A percentile compares a stretch with the other conserved stretches of the same genome.
Conservation (phyloP, 768 basidiomycete species). For the Termitomyces heimii region DNA sequence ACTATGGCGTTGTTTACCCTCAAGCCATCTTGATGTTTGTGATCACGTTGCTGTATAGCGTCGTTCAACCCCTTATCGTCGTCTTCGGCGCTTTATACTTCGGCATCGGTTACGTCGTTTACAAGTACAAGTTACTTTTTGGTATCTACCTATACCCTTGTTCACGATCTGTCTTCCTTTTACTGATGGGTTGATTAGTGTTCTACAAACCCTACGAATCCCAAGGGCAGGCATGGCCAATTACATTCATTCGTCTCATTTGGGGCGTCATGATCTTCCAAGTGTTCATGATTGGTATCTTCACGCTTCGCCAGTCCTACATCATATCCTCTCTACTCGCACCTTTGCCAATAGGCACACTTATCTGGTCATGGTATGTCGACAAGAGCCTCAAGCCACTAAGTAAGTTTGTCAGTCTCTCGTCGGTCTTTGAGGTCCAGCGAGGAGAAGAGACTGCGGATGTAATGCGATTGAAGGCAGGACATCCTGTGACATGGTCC, state of each 20-base stretch:
- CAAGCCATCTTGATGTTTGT: constrained; percentile 96
- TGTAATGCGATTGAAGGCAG: constrained; percentile 65
- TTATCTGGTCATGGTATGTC: constrained; percentile 79
- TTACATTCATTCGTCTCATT: constrained; percentile 88
- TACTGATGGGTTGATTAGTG: constrained; percentile 38
- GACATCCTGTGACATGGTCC: constrained; percentile 83
- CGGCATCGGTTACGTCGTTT: constrained; percentile 91
- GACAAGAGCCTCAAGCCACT: constrained; percentile 62
- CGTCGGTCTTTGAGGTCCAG: constrained; percentile 85
- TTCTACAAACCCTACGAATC: constrained; percentile 99
- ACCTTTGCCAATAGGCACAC: constrained; percentile 71
- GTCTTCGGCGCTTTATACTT: constrained; percentile 96
- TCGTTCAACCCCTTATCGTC: constrained; percentile 92
- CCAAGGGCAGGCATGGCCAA: constrained; percentile 95
- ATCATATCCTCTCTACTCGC: constrained; percentile 51
- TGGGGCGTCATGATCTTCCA: constrained; percentile 93
- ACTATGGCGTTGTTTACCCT: constrained; percentile 95
- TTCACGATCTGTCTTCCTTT: neutral
- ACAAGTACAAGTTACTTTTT: constrained; percentile 96
- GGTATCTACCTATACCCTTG: constrained; percentile 49
- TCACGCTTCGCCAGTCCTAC: constrained; percentile 53
- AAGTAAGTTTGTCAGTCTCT: constrained; percentile 79
- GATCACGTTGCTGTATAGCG: constrained; percentile 91
- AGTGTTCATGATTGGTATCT: constrained; percentile 95
- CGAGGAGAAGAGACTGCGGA: constrained; percentile 83